phyloP scores from a whole-genome alignment of 164 flowering plant species.

The Aristolochia californica region DNA sequence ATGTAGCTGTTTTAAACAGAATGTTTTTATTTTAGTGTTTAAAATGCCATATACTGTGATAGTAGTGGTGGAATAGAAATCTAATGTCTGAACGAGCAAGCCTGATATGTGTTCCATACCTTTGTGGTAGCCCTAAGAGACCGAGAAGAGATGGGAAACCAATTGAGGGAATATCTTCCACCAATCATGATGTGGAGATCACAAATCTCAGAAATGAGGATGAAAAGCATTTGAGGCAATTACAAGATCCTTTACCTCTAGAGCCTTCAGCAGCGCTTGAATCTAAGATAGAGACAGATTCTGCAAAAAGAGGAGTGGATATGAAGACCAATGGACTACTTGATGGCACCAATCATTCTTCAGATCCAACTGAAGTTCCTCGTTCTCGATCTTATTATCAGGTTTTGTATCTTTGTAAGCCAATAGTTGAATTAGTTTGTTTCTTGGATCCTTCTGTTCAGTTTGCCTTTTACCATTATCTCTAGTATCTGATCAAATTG shows the following conservation, averaged over 20 bases:
- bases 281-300: conserved; percentile 23
- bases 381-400: conserved; percentile 50
- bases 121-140: conserved; percentile 56
- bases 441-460: background rate
- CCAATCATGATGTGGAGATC: conserved; percentile 21
- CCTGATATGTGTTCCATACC: background rate
- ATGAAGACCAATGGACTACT: conserved; percentile 22
- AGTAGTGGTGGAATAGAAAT: background rate
- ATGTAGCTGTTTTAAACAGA: too few relatives aligned
- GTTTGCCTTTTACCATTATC: too few relatives aligned
- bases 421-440: background rate
- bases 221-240: conserved; percentile 34
- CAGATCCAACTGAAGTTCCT: conserved; percentile 36
- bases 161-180: conserved; percentile 34
- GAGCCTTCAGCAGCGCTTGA: conserved; percentile 32
- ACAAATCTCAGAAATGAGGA: conserved; percentile 25
- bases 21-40: too few relatives aligned
- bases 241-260: conserved; percentile 49
- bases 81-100: background rate
- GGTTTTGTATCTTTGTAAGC: conserved; percentile 27
- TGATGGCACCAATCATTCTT: conserved; percentile 25
- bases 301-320: conserved; percentile 23
- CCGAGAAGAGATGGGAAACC: conserved; percentile 64
- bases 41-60: too few relatives aligned
- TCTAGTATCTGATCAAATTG: too few relatives aligned